These are phyloP conservation scores for Cantharellus cinnabarinus DNA, from an alignment of 768 basidiomycete genomes.

Conservation along the genomic window DNA sequence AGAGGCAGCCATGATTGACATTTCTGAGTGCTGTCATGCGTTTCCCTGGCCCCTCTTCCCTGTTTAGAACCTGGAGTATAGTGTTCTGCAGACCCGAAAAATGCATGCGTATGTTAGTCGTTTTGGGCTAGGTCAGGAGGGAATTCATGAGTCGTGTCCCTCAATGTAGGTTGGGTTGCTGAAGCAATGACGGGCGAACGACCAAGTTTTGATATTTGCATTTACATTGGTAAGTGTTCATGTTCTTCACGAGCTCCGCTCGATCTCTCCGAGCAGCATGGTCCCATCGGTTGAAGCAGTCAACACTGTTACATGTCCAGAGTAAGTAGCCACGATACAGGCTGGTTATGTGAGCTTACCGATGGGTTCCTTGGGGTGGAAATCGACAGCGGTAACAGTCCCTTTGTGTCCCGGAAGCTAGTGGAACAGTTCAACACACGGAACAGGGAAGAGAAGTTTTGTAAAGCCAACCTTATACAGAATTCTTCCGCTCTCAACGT, in stretches of 20 bases:
- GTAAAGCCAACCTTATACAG: slow-evolving; percentile 45
- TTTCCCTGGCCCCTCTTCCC: too few relatives aligned
- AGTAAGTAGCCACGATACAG: background rate
- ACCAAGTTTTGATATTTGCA: too few relatives aligned
- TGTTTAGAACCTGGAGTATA: too few relatives aligned
- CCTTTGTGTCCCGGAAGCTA: slow-evolving; percentile 93
- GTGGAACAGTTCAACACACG: background rate
- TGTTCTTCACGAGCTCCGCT: slow-evolving; percentile 14
- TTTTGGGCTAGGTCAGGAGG: too few relatives aligned
- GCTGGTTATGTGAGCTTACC: slow-evolving; percentile 29
- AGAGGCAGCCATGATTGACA: too few relatives aligned
- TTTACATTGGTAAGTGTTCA: background rate
- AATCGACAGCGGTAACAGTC: slow-evolving; percentile 86
- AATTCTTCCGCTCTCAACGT: slow-evolving; percentile 54
- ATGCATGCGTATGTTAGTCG: too few relatives aligned
- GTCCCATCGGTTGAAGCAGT: slow-evolving; percentile 87
- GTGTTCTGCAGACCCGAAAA: too few relatives aligned
- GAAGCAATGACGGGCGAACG: too few relatives aligned
- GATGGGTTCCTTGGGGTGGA: slow-evolving; percentile 90
- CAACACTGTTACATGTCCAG: slow-evolving; percentile 34
- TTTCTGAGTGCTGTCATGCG: too few relatives aligned
- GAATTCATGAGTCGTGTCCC: too few relatives aligned
- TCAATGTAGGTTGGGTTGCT: too few relatives aligned
- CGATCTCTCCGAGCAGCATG: slow-evolving; percentile 81
- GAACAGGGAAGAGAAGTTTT: background rate